Base-by-base conservation (phyloP, 257 asterid genomes). In the Solanum bukasovii region DNA sequence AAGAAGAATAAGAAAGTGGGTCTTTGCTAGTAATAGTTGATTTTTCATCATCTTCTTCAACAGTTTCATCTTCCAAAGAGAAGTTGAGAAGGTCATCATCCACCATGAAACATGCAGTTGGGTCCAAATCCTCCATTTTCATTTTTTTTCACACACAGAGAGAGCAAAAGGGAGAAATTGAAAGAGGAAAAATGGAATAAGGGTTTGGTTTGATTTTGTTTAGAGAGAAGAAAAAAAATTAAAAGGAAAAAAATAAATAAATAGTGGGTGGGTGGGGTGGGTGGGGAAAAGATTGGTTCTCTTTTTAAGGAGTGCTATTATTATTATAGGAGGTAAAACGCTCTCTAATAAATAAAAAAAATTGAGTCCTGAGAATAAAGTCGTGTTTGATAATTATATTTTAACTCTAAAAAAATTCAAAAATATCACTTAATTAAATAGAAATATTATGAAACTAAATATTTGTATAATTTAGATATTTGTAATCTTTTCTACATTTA, bases 51-150 rank as follows among this genome's bases (percentile, higher is more conserved):
- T 90, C 93, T 25, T 79, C 93, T 13, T 44, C 92, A 11, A 23
- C 13, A 12, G 84, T n/a, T 63, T 83, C 96, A 35, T 85, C 94
- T n/a, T 93, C 96, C 86, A 96, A 92, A 65, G 92, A 86, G 89
- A 94, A 96, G 94, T 95, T 87, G 86, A 96, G 92, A 65, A 95
- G 92, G 93, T 95, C 98, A 13, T 94, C 93, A n/a, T 89, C 92
- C 56, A 88, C 91, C 73, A 88, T 33, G 87, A 94, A 93, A 89
- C 92, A 87, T 49, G 90, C 86, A 31, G 31, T 65, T 27, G 88
- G 83, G 89, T 92, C 91, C 92, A 92, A 72, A 91, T 87, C 91
- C 87, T 93, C 94, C 98, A 95, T 95, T 87, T 63, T 16, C 86
- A 71, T 49, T 49, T 18, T n/a, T 87, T 20, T 56, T 20, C n/a